phyloP scores from a whole-genome alignment of 805 yeast species.

The Candida namnaoensis region DNA sequence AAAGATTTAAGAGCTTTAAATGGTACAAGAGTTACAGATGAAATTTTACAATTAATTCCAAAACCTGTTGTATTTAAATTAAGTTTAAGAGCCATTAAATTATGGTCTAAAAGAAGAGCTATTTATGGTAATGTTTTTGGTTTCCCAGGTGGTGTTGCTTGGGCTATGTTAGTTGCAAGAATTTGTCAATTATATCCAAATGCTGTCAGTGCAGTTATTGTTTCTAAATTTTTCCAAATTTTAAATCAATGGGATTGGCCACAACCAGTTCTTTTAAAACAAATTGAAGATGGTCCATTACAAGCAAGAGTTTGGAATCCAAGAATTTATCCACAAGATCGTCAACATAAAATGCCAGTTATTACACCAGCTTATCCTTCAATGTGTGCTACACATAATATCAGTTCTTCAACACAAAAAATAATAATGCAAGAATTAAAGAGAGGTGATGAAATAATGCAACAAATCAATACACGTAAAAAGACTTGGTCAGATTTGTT shows the following conservation, averaged over 20 bases:
- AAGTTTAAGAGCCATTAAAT: constrained; percentile 83
- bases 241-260: constrained; percentile 96
- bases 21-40: constrained; percentile 97
- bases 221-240: constrained; percentile 83
- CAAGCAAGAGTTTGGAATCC: constrained; percentile 98
- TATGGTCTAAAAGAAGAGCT: constrained; percentile 96
- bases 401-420: constrained; percentile 79
- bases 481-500: constrained; percentile 71
- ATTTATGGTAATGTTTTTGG: constrained; percentile 93
- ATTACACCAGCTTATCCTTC: constrained; percentile 98
- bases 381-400: constrained; percentile 98
- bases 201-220: constrained; percentile 86
- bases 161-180: constrained; percentile 99
- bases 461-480: constrained; percentile 54
- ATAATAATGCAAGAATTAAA: constrained; percentile 72
- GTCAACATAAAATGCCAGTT: constrained; percentile 92
- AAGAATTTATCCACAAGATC: constrained; percentile 76
- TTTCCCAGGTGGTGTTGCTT: constrained; percentile 98
- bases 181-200: constrained; percentile 95
- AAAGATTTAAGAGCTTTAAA: constrained; percentile 83
- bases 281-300: constrained; percentile 93
- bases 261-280: constrained; percentile 88
- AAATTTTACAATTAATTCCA: constrained; percentile 82
- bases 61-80: constrained; percentile 88
- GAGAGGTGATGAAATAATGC: constrained; percentile 68